Percentiles rank a stretch among this genome's conserved stretches.
These are phyloP conservation scores for Fusarium sp. DNA, from an alignment of 2,329 filamentous ascomycete genomes.

Conservation along the genomic window DNA sequence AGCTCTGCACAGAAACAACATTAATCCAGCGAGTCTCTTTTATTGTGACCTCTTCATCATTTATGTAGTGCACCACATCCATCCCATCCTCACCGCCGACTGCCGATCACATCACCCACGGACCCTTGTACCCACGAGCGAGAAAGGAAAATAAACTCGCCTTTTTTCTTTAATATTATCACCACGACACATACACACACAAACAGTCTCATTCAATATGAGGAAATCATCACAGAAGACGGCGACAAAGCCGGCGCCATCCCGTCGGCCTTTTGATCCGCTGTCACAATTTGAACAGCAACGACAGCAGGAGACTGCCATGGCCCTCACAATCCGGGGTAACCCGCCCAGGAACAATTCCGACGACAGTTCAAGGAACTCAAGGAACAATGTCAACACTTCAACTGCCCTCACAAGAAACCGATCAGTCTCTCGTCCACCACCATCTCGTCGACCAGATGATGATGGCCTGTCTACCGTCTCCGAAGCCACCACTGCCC, in stretches of 20 bases:
- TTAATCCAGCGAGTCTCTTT: conserved; percentile 17
- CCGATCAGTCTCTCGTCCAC: conserved; percentile 37
- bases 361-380: conserved; percentile 31
- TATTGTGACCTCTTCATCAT: conserved; percentile 6
- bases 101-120: conserved; percentile 28
- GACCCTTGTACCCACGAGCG: conserved; percentile 19
- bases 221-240: conserved; percentile 39
- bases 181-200: conserved; percentile 2
- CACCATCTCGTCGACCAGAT: conserved; percentile 32
- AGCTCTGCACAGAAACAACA: conserved; percentile 6
- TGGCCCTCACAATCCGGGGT: conserved; percentile 43
- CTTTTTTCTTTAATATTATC: conserved; percentile 14
- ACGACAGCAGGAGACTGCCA: conserved; percentile 37
- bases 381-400: not conserved
- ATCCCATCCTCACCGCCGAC: conserved; percentile 23
- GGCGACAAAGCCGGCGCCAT: conserved; percentile 18
- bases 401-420: conserved; percentile 30
- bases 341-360: conserved; percentile 39
- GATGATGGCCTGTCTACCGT: conserved; percentile 42
- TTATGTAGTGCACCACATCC: conserved; percentile 33
- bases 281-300: conserved; percentile 38
- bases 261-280: conserved; percentile 31
- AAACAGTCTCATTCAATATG: conserved; percentile 20
- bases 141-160: conserved; percentile 16
- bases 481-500: conserved; percentile 37